Evolutionary conservation across 2,329 filamentous ascomycete genomes (phyloP), one percentile per base, ranked within the genome.

Genomic region (Arthroderma uncinatum): DNA sequence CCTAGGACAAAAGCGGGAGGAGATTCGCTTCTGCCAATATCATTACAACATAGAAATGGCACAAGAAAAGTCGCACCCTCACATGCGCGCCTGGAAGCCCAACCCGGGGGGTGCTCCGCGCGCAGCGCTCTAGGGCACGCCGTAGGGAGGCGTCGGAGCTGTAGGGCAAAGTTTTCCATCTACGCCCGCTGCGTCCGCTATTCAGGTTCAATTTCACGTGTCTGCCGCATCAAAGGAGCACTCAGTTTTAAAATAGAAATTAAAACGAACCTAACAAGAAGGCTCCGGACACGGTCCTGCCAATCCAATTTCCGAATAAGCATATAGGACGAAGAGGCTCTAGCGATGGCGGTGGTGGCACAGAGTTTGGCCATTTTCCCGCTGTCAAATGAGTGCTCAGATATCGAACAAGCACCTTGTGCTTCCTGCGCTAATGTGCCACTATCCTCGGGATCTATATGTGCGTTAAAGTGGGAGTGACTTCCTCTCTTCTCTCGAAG

Each of bases 1-100:
- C 50, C 50, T 53, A 53, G 50, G 30, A 53, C 50, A 9, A 53
- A 53, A 53, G 50, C 50, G 50, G 50, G 50, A 53, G 50, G 50
- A 53, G 50, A 21, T 37, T 53, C 5, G 25, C 25, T 50, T 33
- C 47, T 30, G 6, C 25, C 16, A 53, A 53, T 37, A 53, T 39
- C 33, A 53, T 36, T 53, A 37, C 50, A 53, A 37, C 50, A 37
- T 39, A 53, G 50, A 50, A 50, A 50, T 50, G n/a, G n/a, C n/a
- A n/a, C n/a, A n/a, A n/a, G n/a, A n/a, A n/a, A n/a, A n/a, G n/a
- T n/a, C n/a, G n/a, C n/a, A n/a, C n/a, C 16, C 50, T 25, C 50
- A 39, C 50, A 16, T 39, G 10, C 16, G 40, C 40, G 19, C 40
- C 40, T 47, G 40, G 40, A 4, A 47, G 21, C 40, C 40, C 50